phyloP scores from a whole-genome alignment of 257 asterid genomes.

The Capsicum chinense region DNA sequence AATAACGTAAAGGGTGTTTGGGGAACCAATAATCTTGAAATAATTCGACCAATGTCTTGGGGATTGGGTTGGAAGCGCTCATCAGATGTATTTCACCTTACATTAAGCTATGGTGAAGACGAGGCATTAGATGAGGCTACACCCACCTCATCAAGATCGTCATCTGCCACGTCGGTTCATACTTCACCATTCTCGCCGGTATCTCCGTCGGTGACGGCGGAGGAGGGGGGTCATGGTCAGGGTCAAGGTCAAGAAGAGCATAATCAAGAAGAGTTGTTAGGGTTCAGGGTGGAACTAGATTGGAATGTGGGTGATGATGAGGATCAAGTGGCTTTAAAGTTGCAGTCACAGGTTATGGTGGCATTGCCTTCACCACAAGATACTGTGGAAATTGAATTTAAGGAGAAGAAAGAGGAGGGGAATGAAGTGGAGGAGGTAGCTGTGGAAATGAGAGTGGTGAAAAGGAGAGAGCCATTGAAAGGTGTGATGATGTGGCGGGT shows the following conservation, averaged over 20 bases:
- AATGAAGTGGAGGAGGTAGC: conserved; percentile 34
- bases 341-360: conserved; percentile 97
- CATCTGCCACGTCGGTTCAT: conserved; percentile 52
- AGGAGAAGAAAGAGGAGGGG: conserved; percentile 35
- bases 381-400: conserved; percentile 70
- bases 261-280: conserved; percentile 47
- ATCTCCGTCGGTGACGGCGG: conserved; percentile 53
- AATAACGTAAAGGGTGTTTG: conserved; percentile 6
- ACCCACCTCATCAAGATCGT: conserved; percentile 67
- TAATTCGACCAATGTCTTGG: conserved; percentile 77
- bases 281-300: conserved; percentile 71
- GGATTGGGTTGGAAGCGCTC: conserved; percentile 97
- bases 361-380: conserved; percentile 94
- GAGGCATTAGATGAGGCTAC: conserved; percentile 68
- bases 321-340: conserved; percentile 85
- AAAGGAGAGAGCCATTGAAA: conserved; percentile 76
- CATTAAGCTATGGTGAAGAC: conserved; percentile 80
- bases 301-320: conserved; percentile 92
- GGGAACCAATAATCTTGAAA: conserved; percentile 9
- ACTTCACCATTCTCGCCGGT: conserved; percentile 39
- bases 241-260: conserved; percentile 45
- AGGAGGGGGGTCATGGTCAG: neutral
- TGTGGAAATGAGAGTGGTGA: conserved; percentile 81
- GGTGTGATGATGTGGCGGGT: conserved; percentile 77
- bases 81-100: conserved; percentile 85